Conservation (phyloP, 1,284 basidiomycete species). For the Ustilago tritici region DNA sequence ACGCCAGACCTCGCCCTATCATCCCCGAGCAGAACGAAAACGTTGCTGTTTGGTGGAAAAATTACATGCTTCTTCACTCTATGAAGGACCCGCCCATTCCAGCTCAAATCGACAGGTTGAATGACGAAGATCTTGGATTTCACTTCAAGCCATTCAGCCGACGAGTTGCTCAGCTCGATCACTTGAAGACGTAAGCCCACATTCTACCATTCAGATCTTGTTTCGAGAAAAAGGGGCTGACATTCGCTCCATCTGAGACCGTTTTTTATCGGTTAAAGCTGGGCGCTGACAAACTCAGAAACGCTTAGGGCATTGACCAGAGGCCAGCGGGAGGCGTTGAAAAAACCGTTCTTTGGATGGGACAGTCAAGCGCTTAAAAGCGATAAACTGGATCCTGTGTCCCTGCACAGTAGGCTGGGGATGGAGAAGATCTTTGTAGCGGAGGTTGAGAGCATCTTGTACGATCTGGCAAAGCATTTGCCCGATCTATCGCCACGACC, state of each 20-base stretch:
- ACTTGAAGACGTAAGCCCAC: constrained; percentile 8
- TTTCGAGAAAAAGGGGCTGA: neutral
- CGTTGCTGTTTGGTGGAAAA: constrained; percentile 1
- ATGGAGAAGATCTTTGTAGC: neutral
- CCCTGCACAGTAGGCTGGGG: neutral
- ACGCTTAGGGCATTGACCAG: neutral
- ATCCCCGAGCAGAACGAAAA: neutral
- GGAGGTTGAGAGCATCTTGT: constrained; percentile 6
- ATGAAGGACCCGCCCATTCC: neutral
- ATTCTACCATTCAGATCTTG: neutral
- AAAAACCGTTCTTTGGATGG: constrained; percentile 22
- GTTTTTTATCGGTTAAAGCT: neutral
- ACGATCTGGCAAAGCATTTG: constrained; percentile 16
- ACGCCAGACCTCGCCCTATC: neutral
- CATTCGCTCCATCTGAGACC: neutral
- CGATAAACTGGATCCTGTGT: neutral
- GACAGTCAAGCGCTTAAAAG: neutral
- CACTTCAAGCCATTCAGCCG: constrained; percentile 2
- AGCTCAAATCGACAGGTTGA: neutral
- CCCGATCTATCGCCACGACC: constrained; percentile 7
- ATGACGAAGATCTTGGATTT: neutral
- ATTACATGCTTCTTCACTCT: neutral
- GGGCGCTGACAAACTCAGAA: constrained; percentile 10
- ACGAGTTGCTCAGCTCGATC: neutral
- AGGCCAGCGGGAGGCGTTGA: neutral